A percentile compares a stretch with the other conserved stretches of the same genome.
phyloP scores from a whole-genome alignment of 78 protist species.

The Dictyostelium firmibasis region DNA sequence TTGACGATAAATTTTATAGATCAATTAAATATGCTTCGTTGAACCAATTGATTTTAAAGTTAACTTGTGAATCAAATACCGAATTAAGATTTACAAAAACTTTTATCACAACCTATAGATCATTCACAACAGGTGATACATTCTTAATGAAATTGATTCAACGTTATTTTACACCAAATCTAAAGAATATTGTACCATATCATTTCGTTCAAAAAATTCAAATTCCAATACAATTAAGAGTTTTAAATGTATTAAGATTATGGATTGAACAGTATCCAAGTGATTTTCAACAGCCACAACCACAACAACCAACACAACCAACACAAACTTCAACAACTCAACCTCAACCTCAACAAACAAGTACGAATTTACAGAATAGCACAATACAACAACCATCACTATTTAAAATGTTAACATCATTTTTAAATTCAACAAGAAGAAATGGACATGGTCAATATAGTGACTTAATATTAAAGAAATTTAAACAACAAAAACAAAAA shows the following conservation, averaged over 20 bases:
- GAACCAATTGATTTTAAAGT: slow-evolving; percentile 32
- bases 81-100: slow-evolving; percentile 51
- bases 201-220: slow-evolving; percentile 16
- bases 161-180: slow-evolving; percentile 42
- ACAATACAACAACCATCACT: not conserved
- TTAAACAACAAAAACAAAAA: not conserved
- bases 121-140: slow-evolving; percentile 23
- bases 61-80: slow-evolving; percentile 37
- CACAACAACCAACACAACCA: not conserved
- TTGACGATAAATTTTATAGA: not conserved
- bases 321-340: not conserved
- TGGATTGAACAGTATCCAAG: slow-evolving; percentile 38
- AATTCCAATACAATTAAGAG: slow-evolving; percentile 44
- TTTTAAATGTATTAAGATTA: slow-evolving; percentile 29
- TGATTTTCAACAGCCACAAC: slow-evolving; percentile 10
- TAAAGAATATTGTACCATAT: not conserved
- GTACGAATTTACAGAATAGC: not conserved
- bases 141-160: slow-evolving; percentile 33
- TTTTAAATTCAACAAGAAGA: not conserved
- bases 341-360: not conserved
- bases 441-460: slow-evolving; percentile 43
- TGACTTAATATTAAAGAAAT: slow-evolving; percentile 25
- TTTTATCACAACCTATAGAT: slow-evolving; percentile 43
- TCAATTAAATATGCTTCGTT: slow-evolving; percentile 29
- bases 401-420: not conserved